Base-by-base conservation (phyloP, 306 rosid species). In the Dryas alaskensis region DNA sequence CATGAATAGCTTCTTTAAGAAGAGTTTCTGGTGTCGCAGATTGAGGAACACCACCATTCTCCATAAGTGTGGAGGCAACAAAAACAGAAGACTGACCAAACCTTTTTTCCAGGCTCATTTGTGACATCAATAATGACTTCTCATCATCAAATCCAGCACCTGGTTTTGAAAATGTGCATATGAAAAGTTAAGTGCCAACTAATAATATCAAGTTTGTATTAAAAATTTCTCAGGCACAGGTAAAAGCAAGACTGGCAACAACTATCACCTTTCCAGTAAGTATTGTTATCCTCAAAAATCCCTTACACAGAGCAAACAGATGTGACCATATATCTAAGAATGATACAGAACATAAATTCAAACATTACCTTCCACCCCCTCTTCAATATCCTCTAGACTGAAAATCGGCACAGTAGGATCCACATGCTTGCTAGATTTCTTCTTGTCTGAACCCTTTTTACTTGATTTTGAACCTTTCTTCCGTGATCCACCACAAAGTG, bases 11-110 rank as follows among this genome's bases (percentile, higher is more conserved):
- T 79, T 95, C 99, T 84, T 92, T 95, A 45, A 95, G 97, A 67
- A 95, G 99, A 72, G 87, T 88, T 75, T 95, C 99, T 0, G 99
- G 96, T 46, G 96, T 92, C 6, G 98, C 97, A 60, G 98, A 90
- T 80, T 95, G 93, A 72, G 99, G 99, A 69, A 95, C 98, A 39
- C 99, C 99, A 6, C 99, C 99, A 51, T 95, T 94, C 84, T 94
- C 98, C 98, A 94, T 94, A 11, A 88, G 92, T 4, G 98, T 94
- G 2, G 98, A 94, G 48, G 92, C 98, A 75, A 94, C 97, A 60
- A 94, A 94, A 72, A 89, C 97, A 66, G 87, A 83, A 31, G 98
- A 94, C 72, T 92, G 97, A 47, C 98, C 98, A 62, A 94, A 94
- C 84, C 97, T 87, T 76, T 94, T 86, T 87, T 94, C 98, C 25